Evolutionary conservation across 2,329 filamentous ascomycete genomes (phyloP), one percentile per base, ranked within the genome.

Genomic region (Nemania sp.): DNA sequence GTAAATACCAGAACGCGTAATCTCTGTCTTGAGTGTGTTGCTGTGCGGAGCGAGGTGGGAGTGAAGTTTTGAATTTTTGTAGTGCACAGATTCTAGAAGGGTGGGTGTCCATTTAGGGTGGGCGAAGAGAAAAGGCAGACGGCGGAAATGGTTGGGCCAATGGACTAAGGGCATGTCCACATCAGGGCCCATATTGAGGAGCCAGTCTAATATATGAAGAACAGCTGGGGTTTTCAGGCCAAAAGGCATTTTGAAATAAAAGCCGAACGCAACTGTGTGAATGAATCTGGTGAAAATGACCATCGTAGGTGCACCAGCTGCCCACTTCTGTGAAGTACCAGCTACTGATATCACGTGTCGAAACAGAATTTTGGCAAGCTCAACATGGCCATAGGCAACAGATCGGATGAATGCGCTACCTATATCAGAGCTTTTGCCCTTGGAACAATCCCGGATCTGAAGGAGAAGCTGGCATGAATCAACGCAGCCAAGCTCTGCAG

Each of bases 401-500:
- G 35, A 35, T 2, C 43, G 17, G 1, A 49, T 13, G 10, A 49
- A 17, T 20, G 35, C 45, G 9, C 7, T 1, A n/a, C 29, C 12
- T 15, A 13, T 46, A 29, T 29, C 25, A 4, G 25, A 47, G 11
- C 18, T 4, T 21, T 57, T 2, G n/a, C 3, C 11, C 39, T 51
- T 13, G 21, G n/a, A 2, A 0, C 7, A 2, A 37, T 25, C 32
- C 11, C 6, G 6, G 11, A 3, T 51, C n/a, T n/a, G 34, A 2
- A 37, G n/a, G 1, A 59, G 34, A 25, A 49, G n/a, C 18, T 17
- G 56, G 11, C 50, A 59, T 10, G 37, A 48, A n/a, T 54, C 20
- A 7, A n/a, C 25, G 21, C 42, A 59, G 5, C 45, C 37, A 37
- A 59, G 1, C 1, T 35, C 7, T n/a, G 50, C 35, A 34, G 1